Evolutionary conservation across 2,329 filamentous ascomycete species (phyloP), one percentile per base, ranked within the genome.

Genomic region (Leptosphaerulina australis): DNA sequence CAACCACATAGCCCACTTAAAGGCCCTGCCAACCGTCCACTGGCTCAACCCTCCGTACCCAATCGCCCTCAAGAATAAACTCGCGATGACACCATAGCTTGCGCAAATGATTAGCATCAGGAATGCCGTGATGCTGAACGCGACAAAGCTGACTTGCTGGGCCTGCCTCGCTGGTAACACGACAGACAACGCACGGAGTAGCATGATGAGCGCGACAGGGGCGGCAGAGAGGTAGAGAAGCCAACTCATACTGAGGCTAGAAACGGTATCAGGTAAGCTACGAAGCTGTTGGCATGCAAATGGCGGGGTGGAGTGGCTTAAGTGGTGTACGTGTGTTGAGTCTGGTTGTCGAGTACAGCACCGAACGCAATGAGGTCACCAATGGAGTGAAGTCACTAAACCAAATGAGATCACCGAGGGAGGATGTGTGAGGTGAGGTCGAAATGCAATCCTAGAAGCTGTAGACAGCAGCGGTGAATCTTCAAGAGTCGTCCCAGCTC

Each of bases 21-120:
- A 97, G 57, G 81, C 76, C 54, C 91, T 84, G 6, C 79, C 94
- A 8, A 85, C 85, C 29, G 90, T 85, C 90, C 91, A 97, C 79
- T 97, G 94, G 21, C 89, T 84, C 58, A 91, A 83, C 46, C 88
- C 85, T 52, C 85, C 86, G 63, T 88, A 83, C 52, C 91, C 91
- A 38, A 86, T 62, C 12, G 89, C 64, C 36, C 88, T 86, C 56
- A 97, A 81, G 51, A 83, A 65, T 54, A 92, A 81, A 34, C 88
- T 91, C 21, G 86, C 86, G 36, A 90, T 54, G 50, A 90, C 88
- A 53, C 92, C 94, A 74, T 90, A 95, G 62, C 79, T 72, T 21
- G 92, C 76, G 65, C 72, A 76, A 17, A 74, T 36, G 12, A 52
- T 35, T 55, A 71, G 55, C 33, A 64, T 46, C 38, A 75, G 37